Evolutionary conservation across 2,329 filamentous ascomycete species (phyloP).

Genomic region (Neurospora sp.): DNA sequence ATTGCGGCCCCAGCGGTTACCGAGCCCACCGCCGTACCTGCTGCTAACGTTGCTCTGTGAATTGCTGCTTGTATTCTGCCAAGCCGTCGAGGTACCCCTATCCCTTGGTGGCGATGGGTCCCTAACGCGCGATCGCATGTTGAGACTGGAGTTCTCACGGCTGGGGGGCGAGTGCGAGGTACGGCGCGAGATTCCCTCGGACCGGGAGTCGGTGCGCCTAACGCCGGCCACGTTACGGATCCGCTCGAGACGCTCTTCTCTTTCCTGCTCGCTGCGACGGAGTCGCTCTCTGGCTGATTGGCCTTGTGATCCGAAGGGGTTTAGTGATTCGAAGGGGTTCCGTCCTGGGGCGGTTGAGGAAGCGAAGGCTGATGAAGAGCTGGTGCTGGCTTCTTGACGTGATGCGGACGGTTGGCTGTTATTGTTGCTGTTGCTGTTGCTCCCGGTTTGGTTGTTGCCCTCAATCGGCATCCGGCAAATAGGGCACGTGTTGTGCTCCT

Average conservation of each 20-base stretch:
- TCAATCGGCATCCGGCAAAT: constrained; percentile 56
- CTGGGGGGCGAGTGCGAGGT: neutral
- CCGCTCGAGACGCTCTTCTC: neutral
- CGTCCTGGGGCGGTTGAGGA: neutral
- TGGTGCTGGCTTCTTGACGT: neutral
- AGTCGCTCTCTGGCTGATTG: neutral
- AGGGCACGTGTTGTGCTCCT: constrained; percentile 87
- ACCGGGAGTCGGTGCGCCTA: neutral
- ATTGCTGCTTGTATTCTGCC: neutral
- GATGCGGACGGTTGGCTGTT: neutral
- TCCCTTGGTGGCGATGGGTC: neutral
- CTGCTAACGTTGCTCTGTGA: neutral
- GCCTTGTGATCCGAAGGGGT: neutral
- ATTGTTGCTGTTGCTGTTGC: constrained; percentile 8
- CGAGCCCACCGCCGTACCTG: neutral
- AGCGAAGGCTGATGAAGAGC: neutral
- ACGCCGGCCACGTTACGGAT: neutral
- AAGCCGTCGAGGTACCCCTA: neutral
- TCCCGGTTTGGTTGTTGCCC: constrained; percentile 9
- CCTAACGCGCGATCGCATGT: neutral
- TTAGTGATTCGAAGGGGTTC: neutral
- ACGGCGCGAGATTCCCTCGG: neutral
- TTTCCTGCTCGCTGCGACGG: neutral
- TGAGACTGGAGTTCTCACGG: neutral
- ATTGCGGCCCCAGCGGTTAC: neutral